phyloP scores from a whole-genome alignment of 805 yeast species.

The Sungouiozyma intestinalis region DNA sequence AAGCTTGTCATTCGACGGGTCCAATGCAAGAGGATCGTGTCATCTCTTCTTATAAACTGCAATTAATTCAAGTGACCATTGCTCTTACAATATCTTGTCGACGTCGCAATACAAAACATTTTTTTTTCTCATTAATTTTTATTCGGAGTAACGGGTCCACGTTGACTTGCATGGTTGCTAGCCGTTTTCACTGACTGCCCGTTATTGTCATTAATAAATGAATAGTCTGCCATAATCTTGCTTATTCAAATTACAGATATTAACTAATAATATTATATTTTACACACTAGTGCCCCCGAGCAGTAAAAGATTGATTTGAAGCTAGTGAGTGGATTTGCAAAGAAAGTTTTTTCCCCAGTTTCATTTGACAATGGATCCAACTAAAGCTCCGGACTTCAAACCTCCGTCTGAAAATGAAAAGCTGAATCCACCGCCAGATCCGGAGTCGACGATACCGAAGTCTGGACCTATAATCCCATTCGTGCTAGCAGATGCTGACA shows the following conservation, averaged over 20 bases:
- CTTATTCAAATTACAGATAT: not conserved
- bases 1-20: no score
- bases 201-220: not conserved
- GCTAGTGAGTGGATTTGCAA: no score
- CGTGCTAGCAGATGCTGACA: slow-evolving; percentile 65
- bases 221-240: not conserved
- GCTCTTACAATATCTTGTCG: no score
- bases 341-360: no score
- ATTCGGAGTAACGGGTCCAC: not conserved
- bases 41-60: no score
- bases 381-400: slow-evolving; percentile 78
- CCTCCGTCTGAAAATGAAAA: slow-evolving; percentile 67
- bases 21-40: no score
- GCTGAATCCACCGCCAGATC: slow-evolving; percentile 54
- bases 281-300: not conserved
- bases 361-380: slow-evolving; percentile 67
- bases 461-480: slow-evolving; percentile 68
- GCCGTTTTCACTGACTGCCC: not conserved
- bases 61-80: no score
- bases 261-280: not conserved
- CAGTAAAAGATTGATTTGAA: not conserved
- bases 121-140: not conserved
- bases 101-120: no score
- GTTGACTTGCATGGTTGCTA: not conserved
- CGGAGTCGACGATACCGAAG: slow-evolving; percentile 59